Evolutionary conservation across 2,329 filamentous ascomycete genomes (phyloP).

Genomic region (Talaromyces sp.): DNA sequence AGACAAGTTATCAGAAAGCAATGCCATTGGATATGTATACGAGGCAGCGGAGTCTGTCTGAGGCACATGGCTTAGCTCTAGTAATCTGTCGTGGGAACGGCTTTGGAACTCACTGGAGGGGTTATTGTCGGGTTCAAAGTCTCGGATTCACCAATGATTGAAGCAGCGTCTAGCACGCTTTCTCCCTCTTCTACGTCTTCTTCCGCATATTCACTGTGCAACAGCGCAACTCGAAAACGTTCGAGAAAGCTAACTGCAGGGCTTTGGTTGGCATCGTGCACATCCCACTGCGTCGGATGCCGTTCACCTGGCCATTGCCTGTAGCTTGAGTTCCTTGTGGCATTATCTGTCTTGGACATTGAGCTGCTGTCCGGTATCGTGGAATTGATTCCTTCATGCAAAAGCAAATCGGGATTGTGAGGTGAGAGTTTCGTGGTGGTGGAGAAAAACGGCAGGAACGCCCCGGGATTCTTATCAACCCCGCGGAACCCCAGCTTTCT

Average conservation of each 20-base stretch:
- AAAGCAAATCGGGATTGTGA: no score
- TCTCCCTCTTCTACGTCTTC: background rate
- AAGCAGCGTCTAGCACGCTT: background rate
- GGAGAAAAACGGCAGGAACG: no score
- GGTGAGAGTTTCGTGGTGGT: background rate
- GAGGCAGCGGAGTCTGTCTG: background rate
- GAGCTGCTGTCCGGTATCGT: background rate
- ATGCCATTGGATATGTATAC: background rate
- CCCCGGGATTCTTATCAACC: background rate
- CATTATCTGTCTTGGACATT: background rate
- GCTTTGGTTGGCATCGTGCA: background rate
- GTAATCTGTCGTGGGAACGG: background rate
- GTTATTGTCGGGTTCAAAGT: background rate
- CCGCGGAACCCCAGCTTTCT: background rate
- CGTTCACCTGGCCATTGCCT: background rate
- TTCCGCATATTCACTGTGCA: background rate
- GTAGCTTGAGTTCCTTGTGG: background rate
- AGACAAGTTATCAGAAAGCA: background rate
- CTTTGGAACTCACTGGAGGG: background rate
- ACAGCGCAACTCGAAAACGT: background rate
- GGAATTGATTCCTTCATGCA: no score
- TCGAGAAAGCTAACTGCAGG: background rate
- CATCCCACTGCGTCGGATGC: background rate
- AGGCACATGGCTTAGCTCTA: background rate
- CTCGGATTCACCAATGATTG: background rate